Base-by-base conservation (phyloP, 257 asterid species). In the Primulina eburnea region DNA sequence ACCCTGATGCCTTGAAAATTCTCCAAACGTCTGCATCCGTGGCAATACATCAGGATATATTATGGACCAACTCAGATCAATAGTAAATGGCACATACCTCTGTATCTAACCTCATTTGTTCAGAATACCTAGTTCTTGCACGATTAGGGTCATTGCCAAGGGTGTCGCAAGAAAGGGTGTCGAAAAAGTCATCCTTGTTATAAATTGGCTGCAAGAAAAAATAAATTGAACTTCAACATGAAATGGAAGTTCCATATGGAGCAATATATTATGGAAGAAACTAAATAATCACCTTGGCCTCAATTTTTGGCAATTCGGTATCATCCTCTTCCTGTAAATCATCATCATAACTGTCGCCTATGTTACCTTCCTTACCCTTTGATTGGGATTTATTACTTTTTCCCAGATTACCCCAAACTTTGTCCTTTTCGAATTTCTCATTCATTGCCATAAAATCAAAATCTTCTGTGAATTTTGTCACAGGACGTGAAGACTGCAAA, bases 401-500 rank as follows among this genome's bases (percentile, higher is more conserved):
- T 38, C 98, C 98, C 21, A 93, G 89, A 84, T 90, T 88, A 60
- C 98, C 98, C 98, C 98, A 93, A 1, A 93, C 97, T 83, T 89
- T 97, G 72, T 93, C 95, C 83, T 93, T 93, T 0, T 93, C 90
- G 84, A 93, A 93, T 78, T 89, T 93, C 78, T 93, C 98, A 87
- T 93, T 93, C 98, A 93, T 93, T 43, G 98, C 97, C 77, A 65
- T 85, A 75, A 93, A 93, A 78, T 93, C 97, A 73, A 93, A 93
- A 72, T 93, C 98, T 80, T 93, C 98, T 1, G 95, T 80, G 73
- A 93, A 93, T 75, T 75, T 87, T 61, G 94, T 78, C 76, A 81
- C 81, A 7, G 87, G 90, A 50, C 86, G 91, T 47, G 92, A 64
- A 73, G 67, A 71, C 96, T 89, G 92, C 74, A 81, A 68, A 72